Evolutionary conservation across 352 stramenopile genomes (phyloP).

Genomic region (Pythium volutum): DNA sequence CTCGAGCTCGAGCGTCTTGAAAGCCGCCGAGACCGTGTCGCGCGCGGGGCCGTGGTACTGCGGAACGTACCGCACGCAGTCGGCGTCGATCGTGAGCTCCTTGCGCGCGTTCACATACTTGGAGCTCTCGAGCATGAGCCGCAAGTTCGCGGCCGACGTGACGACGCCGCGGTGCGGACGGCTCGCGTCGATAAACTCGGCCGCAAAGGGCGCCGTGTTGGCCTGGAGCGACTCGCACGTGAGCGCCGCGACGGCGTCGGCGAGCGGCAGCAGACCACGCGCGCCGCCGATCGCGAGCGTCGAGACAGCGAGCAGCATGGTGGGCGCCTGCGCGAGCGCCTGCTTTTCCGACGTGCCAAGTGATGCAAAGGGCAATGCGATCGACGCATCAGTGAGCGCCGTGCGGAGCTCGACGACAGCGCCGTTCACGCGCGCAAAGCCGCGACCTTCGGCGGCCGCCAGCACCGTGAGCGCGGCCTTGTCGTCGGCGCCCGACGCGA

Average conservation of each 20-base stretch:
- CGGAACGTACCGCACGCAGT: conserved; percentile 61
- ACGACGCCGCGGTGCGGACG: conserved; percentile 87
- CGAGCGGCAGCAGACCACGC: conserved; percentile 57
- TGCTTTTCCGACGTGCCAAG: conserved; percentile 42
- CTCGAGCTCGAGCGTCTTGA: conserved; percentile 74
- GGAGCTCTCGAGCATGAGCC: conserved; percentile 87
- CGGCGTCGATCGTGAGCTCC: conserved; percentile 31
- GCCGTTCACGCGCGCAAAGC: conserved; percentile 22
- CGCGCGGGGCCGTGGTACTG: conserved; percentile 82
- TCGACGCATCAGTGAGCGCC: conserved; percentile 25
- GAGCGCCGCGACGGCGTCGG: conserved; percentile 76
- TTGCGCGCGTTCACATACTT: conserved; percentile 70
- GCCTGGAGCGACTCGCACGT: conserved; percentile 76
- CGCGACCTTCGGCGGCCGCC: conserved; percentile 29
- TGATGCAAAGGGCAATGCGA: conserved; percentile 34
- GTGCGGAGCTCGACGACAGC: conserved; percentile 11
- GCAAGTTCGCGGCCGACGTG: conserved; percentile 76
- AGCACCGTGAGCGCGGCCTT: conserved; percentile 27
- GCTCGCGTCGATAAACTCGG: conserved; percentile 75
- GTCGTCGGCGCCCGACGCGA: conserved; percentile 28
- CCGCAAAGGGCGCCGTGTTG: conserved; percentile 73
- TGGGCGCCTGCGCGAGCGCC: conserved; percentile 33
- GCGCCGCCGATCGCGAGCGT: conserved; percentile 57
- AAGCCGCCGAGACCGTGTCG: conserved; percentile 57
- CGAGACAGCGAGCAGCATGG: conserved; percentile 50